These are phyloP conservation scores for Ascocoryne sarcoides DNA, from an alignment of 2,329 filamentous ascomycete species.

Conservation along the genomic window DNA sequence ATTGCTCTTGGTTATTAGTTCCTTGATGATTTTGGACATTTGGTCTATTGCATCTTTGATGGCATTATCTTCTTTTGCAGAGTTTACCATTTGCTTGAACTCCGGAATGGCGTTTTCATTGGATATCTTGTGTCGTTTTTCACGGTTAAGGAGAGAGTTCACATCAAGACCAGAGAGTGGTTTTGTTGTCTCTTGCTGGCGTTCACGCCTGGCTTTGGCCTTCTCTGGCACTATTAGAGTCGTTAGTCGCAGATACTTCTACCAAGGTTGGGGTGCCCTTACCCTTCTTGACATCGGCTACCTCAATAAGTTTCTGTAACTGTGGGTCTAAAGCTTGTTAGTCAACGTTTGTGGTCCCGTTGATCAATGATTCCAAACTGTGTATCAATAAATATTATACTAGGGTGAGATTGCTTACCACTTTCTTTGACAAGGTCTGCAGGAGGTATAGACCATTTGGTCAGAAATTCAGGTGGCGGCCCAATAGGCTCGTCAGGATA, in stretches of 20 bases:
- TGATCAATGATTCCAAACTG: no score
- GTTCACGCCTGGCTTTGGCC: slow-evolving; percentile 60
- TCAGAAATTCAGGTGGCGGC: slow-evolving; percentile 53
- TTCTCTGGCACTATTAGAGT: slow-evolving; percentile 61
- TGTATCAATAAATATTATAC: background rate
- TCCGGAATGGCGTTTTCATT: slow-evolving; percentile 76
- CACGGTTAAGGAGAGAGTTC: slow-evolving; percentile 63
- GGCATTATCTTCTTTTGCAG: slow-evolving; percentile 48
- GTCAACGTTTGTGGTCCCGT: no score
- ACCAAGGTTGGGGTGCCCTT: slow-evolving; percentile 10
- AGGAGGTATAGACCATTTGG: slow-evolving; percentile 46
- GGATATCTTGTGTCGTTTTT: slow-evolving; percentile 46
- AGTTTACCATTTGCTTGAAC: slow-evolving; percentile 71
- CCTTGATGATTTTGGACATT: slow-evolving; percentile 62
- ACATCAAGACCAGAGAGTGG: slow-evolving; percentile 87
- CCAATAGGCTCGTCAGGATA: slow-evolving; percentile 58
- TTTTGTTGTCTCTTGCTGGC: slow-evolving; percentile 52
- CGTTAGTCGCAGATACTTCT: slow-evolving; percentile 13
- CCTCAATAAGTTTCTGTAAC: slow-evolving; percentile 56
- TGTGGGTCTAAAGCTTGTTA: slow-evolving; percentile 35
- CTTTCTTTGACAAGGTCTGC: background rate
- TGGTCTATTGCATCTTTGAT: slow-evolving; percentile 64
- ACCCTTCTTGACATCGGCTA: slow-evolving; percentile 79
- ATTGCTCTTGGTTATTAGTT: slow-evolving; percentile 51
- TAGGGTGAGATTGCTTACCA: background rate